Conservation (phyloP, 1,284 basidiomycete species). For the Anthracocystis setariae region DNA sequence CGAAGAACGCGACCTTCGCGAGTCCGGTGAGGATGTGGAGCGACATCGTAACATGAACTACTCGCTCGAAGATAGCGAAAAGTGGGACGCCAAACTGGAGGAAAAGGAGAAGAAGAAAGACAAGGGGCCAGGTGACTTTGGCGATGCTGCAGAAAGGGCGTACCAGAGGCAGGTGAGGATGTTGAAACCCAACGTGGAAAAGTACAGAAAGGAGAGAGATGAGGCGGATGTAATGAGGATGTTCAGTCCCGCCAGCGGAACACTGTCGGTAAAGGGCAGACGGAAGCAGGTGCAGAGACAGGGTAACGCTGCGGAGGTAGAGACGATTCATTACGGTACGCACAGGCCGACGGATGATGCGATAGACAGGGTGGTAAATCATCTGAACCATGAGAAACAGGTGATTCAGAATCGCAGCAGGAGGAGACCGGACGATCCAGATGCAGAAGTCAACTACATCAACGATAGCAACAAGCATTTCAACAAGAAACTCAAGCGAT, state of each 20-base stretch:
- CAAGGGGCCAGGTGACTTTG: conserved; percentile 89
- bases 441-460: conserved; percentile 97
- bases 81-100: conserved; percentile 87
- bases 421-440: conserved; percentile 86
- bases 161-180: conserved; percentile 90
- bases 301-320: neutral
- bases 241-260: conserved; percentile 1
- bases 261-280: neutral
- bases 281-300: neutral
- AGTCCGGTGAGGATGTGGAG: conserved; percentile 78
- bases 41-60: conserved; percentile 91
- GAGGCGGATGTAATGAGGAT: conserved; percentile 60
- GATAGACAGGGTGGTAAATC: conserved; percentile 87
- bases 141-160: conserved; percentile 83
- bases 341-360: conserved; percentile 93
- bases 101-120: conserved; percentile 80
- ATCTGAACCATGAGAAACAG: conserved; percentile 82
- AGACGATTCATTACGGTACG: conserved; percentile 77
- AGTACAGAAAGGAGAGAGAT: conserved; percentile 88
- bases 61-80: conserved; percentile 91
- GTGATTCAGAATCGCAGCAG: conserved; percentile 77
- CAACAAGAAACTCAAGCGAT: conserved; percentile 98
- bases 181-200: conserved; percentile 84
- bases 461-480: conserved; percentile 97
- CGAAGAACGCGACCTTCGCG: conserved; percentile 85